Evolutionary conservation across 805 yeast genomes (phyloP), one percentile per base, ranked within the genome.

Genomic region (Candida koratica): DNA sequence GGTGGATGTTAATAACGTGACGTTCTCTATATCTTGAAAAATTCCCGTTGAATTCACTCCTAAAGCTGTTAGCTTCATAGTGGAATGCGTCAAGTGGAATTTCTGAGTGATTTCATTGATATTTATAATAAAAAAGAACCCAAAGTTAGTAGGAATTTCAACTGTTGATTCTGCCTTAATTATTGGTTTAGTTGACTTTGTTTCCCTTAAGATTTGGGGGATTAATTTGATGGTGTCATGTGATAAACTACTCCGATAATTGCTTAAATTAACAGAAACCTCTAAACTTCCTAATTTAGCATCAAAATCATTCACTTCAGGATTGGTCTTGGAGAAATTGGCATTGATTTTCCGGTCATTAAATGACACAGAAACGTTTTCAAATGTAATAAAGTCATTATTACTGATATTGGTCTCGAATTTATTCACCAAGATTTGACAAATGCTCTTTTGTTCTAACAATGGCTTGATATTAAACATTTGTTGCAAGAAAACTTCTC

Each of bases 401-500:
- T 25, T 16, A 5, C 19, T 15, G 19, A 28, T 15, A 9, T 15
- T 20, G 9, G 31, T 11, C 16, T 25, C 28, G 15, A 36, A 6
- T 17, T 20, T 19, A 10, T 34, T 37, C 31, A 44, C 18, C 9
- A 39, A 9, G 3, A 39, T 26, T 29, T 38, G 43, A 5, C 29
- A 10, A 6, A 41, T 33, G 8, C 22, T n/a, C 12, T 31, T 44
- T 25, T 39, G 35, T 26, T 37, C 41, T 4, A 28, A 8, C 6
- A 39, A 16, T 12, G 44, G 29, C 2, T 32, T 32, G 9, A 42
- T 23, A 13, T 35, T 28, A 24, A 45, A 43, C 3, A 43, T 9
- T 15, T 36, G 10, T 19, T 48, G 47, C 24, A 55, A 49, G 42
- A 53, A 50, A 10, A 32, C 28, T 24, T 38, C 38, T 32, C 60